Base-by-base conservation (phyloP, 2,329 filamentous ascomycete genomes). In the Ophiognomonia clavigignenti-juglandacearum region DNA sequence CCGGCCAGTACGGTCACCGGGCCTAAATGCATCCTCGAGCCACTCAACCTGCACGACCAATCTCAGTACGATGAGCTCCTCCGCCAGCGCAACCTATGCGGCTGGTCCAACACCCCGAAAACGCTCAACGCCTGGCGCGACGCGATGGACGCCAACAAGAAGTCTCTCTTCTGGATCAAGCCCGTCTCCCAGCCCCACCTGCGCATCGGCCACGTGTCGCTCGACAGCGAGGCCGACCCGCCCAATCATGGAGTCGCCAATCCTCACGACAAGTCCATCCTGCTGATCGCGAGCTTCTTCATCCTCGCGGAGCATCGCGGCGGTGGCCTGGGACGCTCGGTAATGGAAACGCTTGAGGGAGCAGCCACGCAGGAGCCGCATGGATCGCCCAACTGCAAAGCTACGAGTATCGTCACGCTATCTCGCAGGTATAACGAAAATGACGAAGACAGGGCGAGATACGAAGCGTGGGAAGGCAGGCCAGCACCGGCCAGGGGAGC, bases 361-460 rank as follows among this genome's bases (percentile, higher is more conserved):
- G 22, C 34, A 24, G 54, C 52, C 6, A 47, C 39, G 6, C 19
- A 26, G 26, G 48, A 53, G 27, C 53, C 48, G 14, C 53, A 53
- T 19, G 54, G 54, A 11, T 54, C 53, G 2, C 37, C 44, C n/a
- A 24, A 39, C 7, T 56, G 53, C 43, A 45, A 20, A 36, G 31
- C 39, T 9, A 39, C 54, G 16, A 26, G 49, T 10, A 11, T 56
- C 8, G 47, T 47, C 14, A 50, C 54, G 1, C 9, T 54, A 14
- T 49, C 45, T 39, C 22, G 38, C 14, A 34, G 27, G 26, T 56
- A 56, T 40, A 41, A 41, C 4, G 50, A 56, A 14, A 53, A 56
- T 8, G 54, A 54, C 6, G 39, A 45, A 16, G 18, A 27, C 19
- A 38, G 51, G 35, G 38, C 27, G 2, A 24, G 43, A 45, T 53